phyloP scores from a whole-genome alignment of 345 rosid genomes.

The Gossypium rotundifolium region DNA sequence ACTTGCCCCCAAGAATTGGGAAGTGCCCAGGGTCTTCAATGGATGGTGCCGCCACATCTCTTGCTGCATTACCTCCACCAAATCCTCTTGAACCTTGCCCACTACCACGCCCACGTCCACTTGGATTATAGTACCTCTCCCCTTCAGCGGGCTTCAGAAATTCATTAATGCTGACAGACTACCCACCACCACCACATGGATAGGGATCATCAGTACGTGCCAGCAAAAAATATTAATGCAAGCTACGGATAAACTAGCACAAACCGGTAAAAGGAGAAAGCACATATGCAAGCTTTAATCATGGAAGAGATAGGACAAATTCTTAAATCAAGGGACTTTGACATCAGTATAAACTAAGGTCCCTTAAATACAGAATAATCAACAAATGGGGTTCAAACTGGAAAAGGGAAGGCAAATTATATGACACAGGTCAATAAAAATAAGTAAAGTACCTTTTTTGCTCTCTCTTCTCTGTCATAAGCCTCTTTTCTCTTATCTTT shows the following conservation, averaged over 20 bases:
- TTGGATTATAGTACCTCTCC: constrained; percentile 30
- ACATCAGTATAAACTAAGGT: not conserved
- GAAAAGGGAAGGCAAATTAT: no score
- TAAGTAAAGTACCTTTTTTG: constrained; percentile 17
- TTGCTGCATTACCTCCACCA: constrained; percentile 18
- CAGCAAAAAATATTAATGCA: not conserved
- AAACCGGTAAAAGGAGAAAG: not conserved
- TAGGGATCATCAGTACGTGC: not conserved
- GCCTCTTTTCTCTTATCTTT: constrained; percentile 67
- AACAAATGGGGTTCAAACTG: not conserved
- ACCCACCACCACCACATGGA: not conserved
- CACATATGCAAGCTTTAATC: not conserved
- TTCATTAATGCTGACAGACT: constrained; percentile 65
- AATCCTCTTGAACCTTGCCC: constrained; percentile 41
- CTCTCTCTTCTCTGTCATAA: constrained; percentile 54
- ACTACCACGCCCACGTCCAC: constrained; percentile 46
- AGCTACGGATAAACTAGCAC: not conserved
- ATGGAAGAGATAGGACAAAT: no score
- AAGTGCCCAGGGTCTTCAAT: constrained; percentile 61
- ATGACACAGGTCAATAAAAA: no score
- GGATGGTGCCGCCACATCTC: constrained; percentile 42
- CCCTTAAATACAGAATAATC: not conserved
- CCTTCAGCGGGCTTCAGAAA: constrained; percentile 25
- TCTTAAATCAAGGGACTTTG: not conserved
- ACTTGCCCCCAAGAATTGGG: constrained; percentile 60